Evolutionary conservation across 495 filamentous ascomycete genomes (phyloP), one percentile per base, ranked within the genome.

Genomic region (Tuber aestivum): DNA sequence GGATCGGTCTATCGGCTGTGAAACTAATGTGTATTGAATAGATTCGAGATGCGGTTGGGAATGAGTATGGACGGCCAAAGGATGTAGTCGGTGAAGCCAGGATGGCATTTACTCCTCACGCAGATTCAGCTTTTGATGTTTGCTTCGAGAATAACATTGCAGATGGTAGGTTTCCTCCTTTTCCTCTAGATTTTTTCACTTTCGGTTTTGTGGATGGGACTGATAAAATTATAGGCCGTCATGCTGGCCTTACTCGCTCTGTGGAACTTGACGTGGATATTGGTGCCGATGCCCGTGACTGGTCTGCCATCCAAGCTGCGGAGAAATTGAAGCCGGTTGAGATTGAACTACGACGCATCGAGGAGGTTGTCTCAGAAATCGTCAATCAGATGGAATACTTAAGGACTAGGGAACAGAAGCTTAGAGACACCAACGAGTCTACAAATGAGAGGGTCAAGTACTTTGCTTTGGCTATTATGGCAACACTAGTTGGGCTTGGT

Each of bases 251-350:
- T 70, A 85, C 84, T 77, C 93, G 95, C 70, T 87, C 91, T 83
- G 87, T 99, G 80, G 95, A 98, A 85, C 93, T 99, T 80, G 95
- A 99, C 83, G 93, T 99, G 86, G 95, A 99, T 83, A 98, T 99
- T 81, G 95, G 95, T 77, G 95, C 95, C 85, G 95, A 99, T 82
- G 95, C 95, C 74, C 95, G 95, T 84, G 95, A 99, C 87, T 99
- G 95, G 95, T 93, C 91, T 73, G 94, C 92, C 79, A 94, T 98
- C 83, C 96, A 98, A 85, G 93, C 92, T 71, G 91, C 91, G 79
- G 95, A 99, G 90, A 99, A 98, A 88, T 89, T 99, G 75, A 97
- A 97, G 89, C 95, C 95, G 71, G 89, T 97, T 79, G 95, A 99
- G 87, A 94, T 94, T 37, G 95, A 99, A 83, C 89, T 99, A 83